Percentiles rank a stretch among this genome's conserved stretches.
These are phyloP conservation scores for Candida parachauliodes DNA, from an alignment of 805 yeast genomes.

Conservation along the genomic window DNA sequence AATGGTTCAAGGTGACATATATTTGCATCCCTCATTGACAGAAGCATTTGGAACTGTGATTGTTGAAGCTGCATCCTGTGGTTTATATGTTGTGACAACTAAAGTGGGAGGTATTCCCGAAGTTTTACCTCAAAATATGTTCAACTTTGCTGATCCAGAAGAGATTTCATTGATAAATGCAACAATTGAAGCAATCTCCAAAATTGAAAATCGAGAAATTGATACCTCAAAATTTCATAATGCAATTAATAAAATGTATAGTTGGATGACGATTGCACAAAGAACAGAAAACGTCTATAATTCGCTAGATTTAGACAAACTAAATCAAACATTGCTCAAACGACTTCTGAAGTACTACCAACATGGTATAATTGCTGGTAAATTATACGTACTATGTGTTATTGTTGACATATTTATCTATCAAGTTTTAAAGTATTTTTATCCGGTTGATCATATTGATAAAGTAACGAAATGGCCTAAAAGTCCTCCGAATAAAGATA, in stretches of 20 bases:
- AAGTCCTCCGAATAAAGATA: too few species aligned
- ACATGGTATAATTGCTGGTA: conserved; percentile 84
- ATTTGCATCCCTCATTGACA: conserved; percentile 87
- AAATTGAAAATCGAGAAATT: conserved; percentile 52
- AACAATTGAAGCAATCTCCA: conserved; percentile 63
- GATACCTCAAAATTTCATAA: conserved; percentile 77
- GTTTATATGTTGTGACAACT: conserved; percentile 88
- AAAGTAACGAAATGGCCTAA: conserved; percentile 76
- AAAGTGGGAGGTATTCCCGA: conserved; percentile 98
- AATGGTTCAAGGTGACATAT: conserved; percentile 91
- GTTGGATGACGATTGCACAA: conserved; percentile 85
- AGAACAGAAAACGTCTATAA: conserved; percentile 83
- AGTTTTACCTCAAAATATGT: conserved; percentile 90
- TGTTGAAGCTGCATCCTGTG: conserved; percentile 97
- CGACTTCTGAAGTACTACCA: conserved; percentile 63
- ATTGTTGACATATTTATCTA: conserved; percentile 73
- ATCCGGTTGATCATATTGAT: conserved; percentile 72
- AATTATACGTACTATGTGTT: conserved; percentile 72
- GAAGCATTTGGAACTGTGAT: conserved; percentile 98
- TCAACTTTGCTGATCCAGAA: conserved; percentile 84
- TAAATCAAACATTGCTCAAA: conserved; percentile 52
- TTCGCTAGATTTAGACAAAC: conserved; percentile 34
- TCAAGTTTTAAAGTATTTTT: conserved; percentile 61
- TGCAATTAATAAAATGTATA: conserved; percentile 77
- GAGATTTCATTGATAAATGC: conserved; percentile 77